Percentiles rank a stretch among this genome's conserved stretches.
Conservation (phyloP, 2,329 filamentous ascomycete genomes). For the Aspergillus oerlinghausenensis region DNA sequence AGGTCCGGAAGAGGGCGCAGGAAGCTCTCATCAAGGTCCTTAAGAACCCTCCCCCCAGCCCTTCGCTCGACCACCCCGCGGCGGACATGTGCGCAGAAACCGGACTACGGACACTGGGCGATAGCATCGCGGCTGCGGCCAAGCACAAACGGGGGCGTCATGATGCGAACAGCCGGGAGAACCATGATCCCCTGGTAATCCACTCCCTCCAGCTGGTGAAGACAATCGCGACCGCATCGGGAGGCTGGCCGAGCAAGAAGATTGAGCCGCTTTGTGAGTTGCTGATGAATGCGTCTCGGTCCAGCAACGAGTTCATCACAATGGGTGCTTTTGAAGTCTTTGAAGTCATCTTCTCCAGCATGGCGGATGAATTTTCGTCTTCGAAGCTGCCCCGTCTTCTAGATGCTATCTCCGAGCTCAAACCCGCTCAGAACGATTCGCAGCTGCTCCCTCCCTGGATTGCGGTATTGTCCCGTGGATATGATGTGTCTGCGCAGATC, state of each 20-base stretch:
- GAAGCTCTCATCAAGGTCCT: conserved; percentile 82
- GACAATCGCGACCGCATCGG: conserved; percentile 77
- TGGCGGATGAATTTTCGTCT: conserved; percentile 81
- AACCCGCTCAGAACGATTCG: conserved; percentile 87
- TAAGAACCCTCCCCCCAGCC: conserved; percentile 80
- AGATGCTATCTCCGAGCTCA: conserved; percentile 86
- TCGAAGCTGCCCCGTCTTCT: conserved; percentile 84
- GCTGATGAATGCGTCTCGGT: conserved; percentile 79
- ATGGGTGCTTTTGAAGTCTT: conserved; percentile 97
- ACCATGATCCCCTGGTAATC: conserved; percentile 77
- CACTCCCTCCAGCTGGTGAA: conserved; percentile 91
- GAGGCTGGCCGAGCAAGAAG: conserved; percentile 94
- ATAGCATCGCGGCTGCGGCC: conserved; percentile 62
- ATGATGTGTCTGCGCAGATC: conserved; percentile 86
- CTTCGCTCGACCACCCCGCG: conserved; percentile 87
- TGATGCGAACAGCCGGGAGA: conserved; percentile 41
- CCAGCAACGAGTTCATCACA: conserved; percentile 90
- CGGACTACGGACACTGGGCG: conserved; percentile 72
- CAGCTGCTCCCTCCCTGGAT: conserved; percentile 96
- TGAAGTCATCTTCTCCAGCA: conserved; percentile 89
- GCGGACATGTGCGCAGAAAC: conserved; percentile 95
- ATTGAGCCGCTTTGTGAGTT: conserved; percentile 89
- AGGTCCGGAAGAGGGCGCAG: conserved; percentile 88
- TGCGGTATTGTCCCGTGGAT: conserved; percentile 87
- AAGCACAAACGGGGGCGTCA: conserved; percentile 60